Evolutionary conservation across 164 flowering plant species (phyloP), one percentile per base, ranked within the genome.

Genomic region (Liriodendron chinense): DNA sequence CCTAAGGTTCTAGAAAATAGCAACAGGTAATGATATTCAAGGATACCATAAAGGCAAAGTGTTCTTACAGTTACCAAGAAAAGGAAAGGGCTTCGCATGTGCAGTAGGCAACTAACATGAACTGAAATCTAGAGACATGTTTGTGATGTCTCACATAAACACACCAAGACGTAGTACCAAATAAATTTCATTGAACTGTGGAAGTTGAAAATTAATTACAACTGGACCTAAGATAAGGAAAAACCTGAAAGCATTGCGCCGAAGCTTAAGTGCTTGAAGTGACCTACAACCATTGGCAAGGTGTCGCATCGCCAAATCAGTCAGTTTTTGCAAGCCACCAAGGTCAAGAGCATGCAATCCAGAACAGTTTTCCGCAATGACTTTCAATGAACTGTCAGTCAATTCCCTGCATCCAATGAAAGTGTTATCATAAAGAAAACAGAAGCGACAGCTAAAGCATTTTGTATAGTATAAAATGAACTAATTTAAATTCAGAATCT

Each of bases 171-270:
- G n/a, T 63, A 16, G 8, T 13, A 67, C 49, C n/a, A 34, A 8
- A 67, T 26, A 26, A 26, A 67, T 26, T 26, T 4, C 18, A 67
- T 67, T 25, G 1, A 67, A 16, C n/a, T 47, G 28, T 14, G 47
- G 48, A 13, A 20, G 47, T 14, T 0, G 1, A 67, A 47, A 69
- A n/a, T 25, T 48, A 48, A 69, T 20, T 47, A 47, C 12, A 69
- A 69, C 26, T 18, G 7, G 18, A 9, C 4, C 12, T 43, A 47
- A 0, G n/a, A 70, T 1, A 67, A 43, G 69, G 21, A 61, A 77
- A 65, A 50, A 92, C 98, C 98, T 95, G 97, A 95, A 93, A 43
- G 82, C 59, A 81, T 85, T 87, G 75, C 90, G 86, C 65, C 89
- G 67, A 59, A 95, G 83, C 68, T 83, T 87, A 71, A 93, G 77